A percentile compares a stretch with the other conserved stretches of the same genome.
These are phyloP conservation scores for Suillus brevipes DNA, from an alignment of 768 basidiomycete genomes.

Conservation along the genomic window DNA sequence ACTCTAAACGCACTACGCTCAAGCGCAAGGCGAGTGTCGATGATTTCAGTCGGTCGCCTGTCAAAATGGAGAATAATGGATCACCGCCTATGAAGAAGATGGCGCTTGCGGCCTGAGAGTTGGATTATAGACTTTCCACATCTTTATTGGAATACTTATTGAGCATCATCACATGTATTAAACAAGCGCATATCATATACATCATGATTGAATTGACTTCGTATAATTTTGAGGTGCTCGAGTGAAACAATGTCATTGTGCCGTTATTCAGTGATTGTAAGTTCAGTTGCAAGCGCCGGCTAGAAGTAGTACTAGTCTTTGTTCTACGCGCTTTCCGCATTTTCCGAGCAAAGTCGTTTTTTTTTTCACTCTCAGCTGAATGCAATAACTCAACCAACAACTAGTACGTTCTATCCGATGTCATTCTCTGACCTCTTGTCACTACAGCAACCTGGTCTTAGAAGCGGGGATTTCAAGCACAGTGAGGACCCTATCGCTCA, in stretches of 20 bases:
- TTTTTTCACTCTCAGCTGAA: neutral
- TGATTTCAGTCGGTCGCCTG: constrained; percentile 37
- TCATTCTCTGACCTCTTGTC: neutral
- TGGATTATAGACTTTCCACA: constrained; percentile 14
- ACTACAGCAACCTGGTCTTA: neutral
- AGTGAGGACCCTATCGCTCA: neutral
- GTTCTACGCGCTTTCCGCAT: neutral
- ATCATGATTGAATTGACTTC: neutral
- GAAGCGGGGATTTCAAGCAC: constrained; percentile 1
- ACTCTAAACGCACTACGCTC: constrained; percentile 52
- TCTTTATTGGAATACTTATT: constrained; percentile 35
- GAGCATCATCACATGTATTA: constrained; percentile 20
- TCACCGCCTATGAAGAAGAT: constrained; percentile 72
- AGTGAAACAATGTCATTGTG: no score
- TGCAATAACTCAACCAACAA: constrained; percentile 13
- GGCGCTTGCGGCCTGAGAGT: constrained; percentile 42
- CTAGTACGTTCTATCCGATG: constrained; percentile 7
- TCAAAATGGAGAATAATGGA: constrained; percentile 38
- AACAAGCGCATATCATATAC: constrained; percentile 5
- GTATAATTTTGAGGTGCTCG: no score
- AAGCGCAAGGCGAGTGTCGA: constrained; percentile 77
- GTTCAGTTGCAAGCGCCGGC: neutral
- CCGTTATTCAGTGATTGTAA: no score
- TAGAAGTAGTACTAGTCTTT: no score
- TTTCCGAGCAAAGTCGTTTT: neutral